phyloP scores from a whole-genome alignment of 805 yeast genomes.

The Kluyveromyces siamensis region DNA sequence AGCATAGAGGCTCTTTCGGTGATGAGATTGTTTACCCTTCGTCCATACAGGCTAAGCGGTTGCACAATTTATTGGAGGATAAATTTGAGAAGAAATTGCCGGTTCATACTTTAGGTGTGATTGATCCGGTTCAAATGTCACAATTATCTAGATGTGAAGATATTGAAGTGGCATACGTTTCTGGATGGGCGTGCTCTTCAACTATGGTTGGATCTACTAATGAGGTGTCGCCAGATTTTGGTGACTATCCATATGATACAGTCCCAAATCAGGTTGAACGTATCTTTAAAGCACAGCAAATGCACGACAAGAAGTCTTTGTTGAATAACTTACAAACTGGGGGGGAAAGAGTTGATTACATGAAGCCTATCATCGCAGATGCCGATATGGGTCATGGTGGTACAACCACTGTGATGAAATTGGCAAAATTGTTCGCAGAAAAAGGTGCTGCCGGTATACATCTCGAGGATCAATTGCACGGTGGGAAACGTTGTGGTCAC shows the following conservation, averaged over 20 bases:
- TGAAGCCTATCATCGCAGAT: conserved; percentile 57
- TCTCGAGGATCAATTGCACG: conserved; percentile 54
- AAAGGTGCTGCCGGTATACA: conserved; percentile 61
- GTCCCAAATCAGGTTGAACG: conserved; percentile 61
- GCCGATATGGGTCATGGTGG: conserved; percentile 66
- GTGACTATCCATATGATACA: conserved; percentile 61
- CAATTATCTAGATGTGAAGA: conserved; percentile 40
- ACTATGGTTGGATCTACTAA: conserved; percentile 46
- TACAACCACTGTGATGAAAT: conserved; percentile 50
- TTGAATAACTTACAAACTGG: conserved; percentile 24
- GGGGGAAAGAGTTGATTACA: conserved; percentile 35
- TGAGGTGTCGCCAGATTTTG: conserved; percentile 59
- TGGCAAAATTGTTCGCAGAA: conserved; percentile 58
- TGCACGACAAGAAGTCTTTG: conserved; percentile 46
- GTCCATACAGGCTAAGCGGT: conserved; percentile 43
- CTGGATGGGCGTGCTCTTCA: conserved; percentile 57
- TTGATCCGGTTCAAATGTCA: conserved; percentile 55
- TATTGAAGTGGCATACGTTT: conserved; percentile 45
- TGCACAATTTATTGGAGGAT: conserved; percentile 36
- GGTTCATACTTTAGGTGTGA: conserved; percentile 49
- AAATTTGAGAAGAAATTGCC: conserved; percentile 37
- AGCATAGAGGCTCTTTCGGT: conserved; percentile 42
- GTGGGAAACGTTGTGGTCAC: conserved; percentile 61
- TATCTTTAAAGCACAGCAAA: conserved; percentile 46
- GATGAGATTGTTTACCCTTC: conserved; percentile 33